Conservation (phyloP, 768 basidiomycete genomes). For the Mycena crocata region DNA sequence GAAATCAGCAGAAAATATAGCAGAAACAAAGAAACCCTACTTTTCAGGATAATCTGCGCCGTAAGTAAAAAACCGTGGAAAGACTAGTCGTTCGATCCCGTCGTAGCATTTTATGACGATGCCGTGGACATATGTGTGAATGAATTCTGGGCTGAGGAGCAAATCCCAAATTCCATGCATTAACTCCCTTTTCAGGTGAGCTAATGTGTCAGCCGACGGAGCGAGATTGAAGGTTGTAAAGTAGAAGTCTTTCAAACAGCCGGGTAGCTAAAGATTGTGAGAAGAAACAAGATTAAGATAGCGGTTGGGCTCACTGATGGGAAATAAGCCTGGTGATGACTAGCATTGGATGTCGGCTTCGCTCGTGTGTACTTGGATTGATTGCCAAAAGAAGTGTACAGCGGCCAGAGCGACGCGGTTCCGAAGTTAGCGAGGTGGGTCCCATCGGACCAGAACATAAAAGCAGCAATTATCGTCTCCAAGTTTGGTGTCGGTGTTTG, state of each 20-base stretch:
- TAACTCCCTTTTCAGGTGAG: constrained; percentile 33
- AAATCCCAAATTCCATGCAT: constrained; percentile 39
- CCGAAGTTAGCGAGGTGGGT: constrained; percentile 42
- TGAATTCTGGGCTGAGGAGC: constrained; percentile 39
- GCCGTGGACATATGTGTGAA: constrained; percentile 40
- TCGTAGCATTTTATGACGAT: constrained; percentile 40
- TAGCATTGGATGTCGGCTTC: constrained; percentile 34
- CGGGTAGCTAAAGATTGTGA: constrained; percentile 36
- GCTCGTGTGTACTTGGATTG: constrained; percentile 46
- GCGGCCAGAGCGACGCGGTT: constrained; percentile 43
- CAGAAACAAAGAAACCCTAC: constrained; percentile 36
- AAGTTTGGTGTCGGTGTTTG: constrained; percentile 5
- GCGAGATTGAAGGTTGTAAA: constrained; percentile 15
- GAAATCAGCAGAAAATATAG: constrained; percentile 1
- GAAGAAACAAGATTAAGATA: not conserved
- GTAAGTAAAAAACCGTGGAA: constrained; percentile 42
- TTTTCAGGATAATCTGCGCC: constrained; percentile 46
- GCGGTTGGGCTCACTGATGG: constrained; percentile 35
- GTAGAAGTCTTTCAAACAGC: constrained; percentile 37
- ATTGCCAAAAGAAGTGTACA: constrained; percentile 47
- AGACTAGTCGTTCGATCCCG: constrained; percentile 36
- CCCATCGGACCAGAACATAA: constrained; percentile 43
- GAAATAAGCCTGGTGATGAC: constrained; percentile 49
- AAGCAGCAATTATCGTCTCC: constrained; percentile 32
- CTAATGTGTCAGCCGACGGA: constrained; percentile 29